These are phyloP conservation scores for Pyrus pyrifolia DNA, from an alignment of 306 rosid genomes.

Conservation along the genomic window DNA sequence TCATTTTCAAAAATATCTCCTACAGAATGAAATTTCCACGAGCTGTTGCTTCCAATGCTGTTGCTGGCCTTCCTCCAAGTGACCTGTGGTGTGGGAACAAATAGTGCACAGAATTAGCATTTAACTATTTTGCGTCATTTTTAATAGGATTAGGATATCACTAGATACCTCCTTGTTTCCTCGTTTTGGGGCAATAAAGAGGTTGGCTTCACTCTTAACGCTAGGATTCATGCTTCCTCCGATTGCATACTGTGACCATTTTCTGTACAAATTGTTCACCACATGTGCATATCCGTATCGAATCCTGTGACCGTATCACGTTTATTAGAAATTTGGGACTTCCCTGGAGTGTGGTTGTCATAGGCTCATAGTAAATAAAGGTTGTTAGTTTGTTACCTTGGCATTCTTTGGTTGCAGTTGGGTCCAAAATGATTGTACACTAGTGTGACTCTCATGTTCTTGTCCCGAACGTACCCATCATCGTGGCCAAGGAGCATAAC, in stretches of 20 bases:
- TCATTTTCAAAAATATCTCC: conserved; percentile 20
- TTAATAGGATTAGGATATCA: too few species aligned
- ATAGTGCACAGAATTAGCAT: too few species aligned
- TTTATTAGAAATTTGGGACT: neutral
- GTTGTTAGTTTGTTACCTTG: conserved; percentile 13
- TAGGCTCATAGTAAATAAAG: too few species aligned
- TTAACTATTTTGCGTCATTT: too few species aligned
- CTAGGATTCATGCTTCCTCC: conserved; percentile 35
- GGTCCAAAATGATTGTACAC: conserved; percentile 45
- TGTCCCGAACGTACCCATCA: conserved; percentile 25
- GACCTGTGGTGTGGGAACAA: neutral
- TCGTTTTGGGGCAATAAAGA: conserved; percentile 24
- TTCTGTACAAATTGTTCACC: conserved; percentile 31
- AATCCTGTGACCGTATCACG: conserved; percentile 8
- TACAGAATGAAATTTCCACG: conserved; percentile 5
- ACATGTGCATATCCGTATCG: conserved; percentile 40
- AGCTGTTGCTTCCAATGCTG: neutral
- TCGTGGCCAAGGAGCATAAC: conserved; percentile 47
- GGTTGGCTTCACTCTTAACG: conserved; percentile 31
- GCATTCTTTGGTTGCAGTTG: conserved; percentile 44
- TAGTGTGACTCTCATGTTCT: conserved; percentile 34
- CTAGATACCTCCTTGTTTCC: conserved; percentile 13
- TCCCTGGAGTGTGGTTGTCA: too few species aligned
- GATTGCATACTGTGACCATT: conserved; percentile 29
- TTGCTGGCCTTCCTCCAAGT: conserved; percentile 7